Evolutionary conservation across 306 rosid genomes (phyloP).

Genomic region (Rosa lucieae): DNA sequence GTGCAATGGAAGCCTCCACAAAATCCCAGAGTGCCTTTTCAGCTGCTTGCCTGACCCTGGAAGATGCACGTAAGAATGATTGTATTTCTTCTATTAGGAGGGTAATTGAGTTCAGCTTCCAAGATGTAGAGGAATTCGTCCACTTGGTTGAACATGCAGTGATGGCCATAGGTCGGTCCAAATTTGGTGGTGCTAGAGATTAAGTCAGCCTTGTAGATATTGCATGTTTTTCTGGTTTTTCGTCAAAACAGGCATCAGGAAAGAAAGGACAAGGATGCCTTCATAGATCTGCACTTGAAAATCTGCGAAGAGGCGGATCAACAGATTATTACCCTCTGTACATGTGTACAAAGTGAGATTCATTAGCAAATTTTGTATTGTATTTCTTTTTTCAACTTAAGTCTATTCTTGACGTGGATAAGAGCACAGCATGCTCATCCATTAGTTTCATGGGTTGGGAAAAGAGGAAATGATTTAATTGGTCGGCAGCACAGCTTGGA

Average conservation of each 20-base stretch:
- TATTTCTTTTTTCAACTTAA: constrained; percentile 29
- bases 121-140: constrained; percentile 67
- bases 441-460: constrained; percentile 47
- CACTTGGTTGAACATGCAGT: constrained; percentile 55
- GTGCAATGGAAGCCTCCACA: constrained; percentile 71
- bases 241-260: constrained; percentile 42
- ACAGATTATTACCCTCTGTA: constrained; percentile 49
- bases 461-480: constrained; percentile 40
- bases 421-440: constrained; percentile 47
- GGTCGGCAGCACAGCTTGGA: constrained; percentile 28
- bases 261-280: constrained; percentile 34
- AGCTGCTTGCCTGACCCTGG: constrained; percentile 41
- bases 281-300: constrained; percentile 34
- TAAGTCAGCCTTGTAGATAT: constrained; percentile 59
- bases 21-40: constrained; percentile 57
- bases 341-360: constrained; percentile 84
- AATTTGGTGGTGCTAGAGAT: constrained; percentile 61
- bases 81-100: constrained; percentile 53
- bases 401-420: constrained; percentile 50
- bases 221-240: constrained; percentile 28
- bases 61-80: constrained; percentile 51
- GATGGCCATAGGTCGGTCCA: constrained; percentile 56
- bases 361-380: constrained; percentile 57
- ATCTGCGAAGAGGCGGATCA: constrained; percentile 38
- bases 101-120: constrained; percentile 80